Base-by-base conservation (phyloP, 192 early-diverging fungal genomes). In the Spizellomyces sp. region DNA sequence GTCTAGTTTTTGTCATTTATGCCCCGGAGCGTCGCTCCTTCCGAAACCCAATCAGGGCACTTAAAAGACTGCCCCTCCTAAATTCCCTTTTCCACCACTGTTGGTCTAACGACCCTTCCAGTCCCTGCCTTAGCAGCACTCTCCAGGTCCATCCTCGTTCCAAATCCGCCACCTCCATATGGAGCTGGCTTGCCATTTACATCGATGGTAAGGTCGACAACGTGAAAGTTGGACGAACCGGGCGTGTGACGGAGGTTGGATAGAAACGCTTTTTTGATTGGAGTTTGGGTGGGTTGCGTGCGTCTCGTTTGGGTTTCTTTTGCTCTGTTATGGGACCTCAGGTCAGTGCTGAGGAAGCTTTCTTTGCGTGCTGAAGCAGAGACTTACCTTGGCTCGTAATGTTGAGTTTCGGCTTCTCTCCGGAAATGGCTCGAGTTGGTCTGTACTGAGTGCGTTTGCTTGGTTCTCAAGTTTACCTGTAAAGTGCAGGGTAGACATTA, bases 371-470 rank as follows among this genome's bases (percentile, higher is more conserved):
- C 27, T 36, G 22, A 10, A 7, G 15, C 36, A 48, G 21, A 21
- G 1, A 48, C 58, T 15, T 66, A 80, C 80, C 83, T 83, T 64
- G 82, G 84, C 48, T 52, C 76, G 74, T 88, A 86, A 63, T 86
- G 82, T 69, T 88, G 86, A 22, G 86, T 84, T 61, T 88, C 84
- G 61, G 69, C 76, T 14, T 86, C 84, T 48, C 86, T 54, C 54
- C 81, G 45, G 67, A 83, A 88, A 50, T 84, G 82, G 47, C 66
- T 71, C 42, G 70, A 48, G 44, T 75, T 70, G 9, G 86, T 86
- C 54, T 88, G 86, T 12, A 73, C 67, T n/a, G 81, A 79, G 57
- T 88, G 84, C 10, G 86, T 88, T 61, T 66, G 36, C 64, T 88
- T 88, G n/a, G 58, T 83, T 48, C 79, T 79, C 52, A 88, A 59